Percentiles rank a stretch among this genome's conserved stretches.
Evolutionary conservation across 805 yeast species (phyloP).

Genomic region (Candida alai): DNA sequence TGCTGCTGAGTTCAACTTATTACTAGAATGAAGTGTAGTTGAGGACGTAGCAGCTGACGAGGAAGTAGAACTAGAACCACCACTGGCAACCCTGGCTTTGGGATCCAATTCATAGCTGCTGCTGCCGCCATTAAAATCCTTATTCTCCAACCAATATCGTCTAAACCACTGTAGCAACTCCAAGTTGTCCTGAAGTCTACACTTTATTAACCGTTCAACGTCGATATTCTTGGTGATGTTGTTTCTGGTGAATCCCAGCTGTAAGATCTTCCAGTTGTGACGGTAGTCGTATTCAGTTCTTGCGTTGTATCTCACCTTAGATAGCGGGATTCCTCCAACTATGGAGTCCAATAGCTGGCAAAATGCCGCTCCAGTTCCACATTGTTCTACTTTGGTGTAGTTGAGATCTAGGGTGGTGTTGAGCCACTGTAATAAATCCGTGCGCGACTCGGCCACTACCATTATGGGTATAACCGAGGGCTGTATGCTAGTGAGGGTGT

Average conservation of each 20-base stretch:
- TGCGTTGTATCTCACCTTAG: slow-evolving; percentile 63
- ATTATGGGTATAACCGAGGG: too few species aligned
- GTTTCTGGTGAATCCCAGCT: slow-evolving; percentile 70
- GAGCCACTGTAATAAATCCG: slow-evolving; percentile 82
- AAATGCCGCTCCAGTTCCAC: slow-evolving; percentile 94
- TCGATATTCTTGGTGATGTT: slow-evolving; percentile 70
- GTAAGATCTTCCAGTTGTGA: slow-evolving; percentile 81
- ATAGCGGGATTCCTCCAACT: slow-evolving; percentile 77
- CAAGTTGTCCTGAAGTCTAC: slow-evolving; percentile 89
- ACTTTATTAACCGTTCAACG: slow-evolving; percentile 77
- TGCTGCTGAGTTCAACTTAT: too few species aligned
- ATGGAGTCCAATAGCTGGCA: slow-evolving; percentile 89
- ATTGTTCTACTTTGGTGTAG: slow-evolving; percentile 79
- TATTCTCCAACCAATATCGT: slow-evolving; percentile 73
- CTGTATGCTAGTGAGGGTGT: too few species aligned
- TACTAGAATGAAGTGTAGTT: too few species aligned
- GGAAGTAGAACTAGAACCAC: not conserved
- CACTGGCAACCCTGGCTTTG: slow-evolving; percentile 17
- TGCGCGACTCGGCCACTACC: slow-evolving; percentile 48
- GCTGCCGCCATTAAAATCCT: slow-evolving; percentile 47
- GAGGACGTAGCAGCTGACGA: not conserved
- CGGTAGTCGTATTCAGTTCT: slow-evolving; percentile 71
- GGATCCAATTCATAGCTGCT: slow-evolving; percentile 57
- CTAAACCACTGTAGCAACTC: slow-evolving; percentile 94
- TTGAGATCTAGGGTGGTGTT: slow-evolving; percentile 64